Evolutionary conservation across 2,329 filamentous ascomycete species (phyloP).

Genomic region (Sclerotinia sclerotiorum): DNA sequence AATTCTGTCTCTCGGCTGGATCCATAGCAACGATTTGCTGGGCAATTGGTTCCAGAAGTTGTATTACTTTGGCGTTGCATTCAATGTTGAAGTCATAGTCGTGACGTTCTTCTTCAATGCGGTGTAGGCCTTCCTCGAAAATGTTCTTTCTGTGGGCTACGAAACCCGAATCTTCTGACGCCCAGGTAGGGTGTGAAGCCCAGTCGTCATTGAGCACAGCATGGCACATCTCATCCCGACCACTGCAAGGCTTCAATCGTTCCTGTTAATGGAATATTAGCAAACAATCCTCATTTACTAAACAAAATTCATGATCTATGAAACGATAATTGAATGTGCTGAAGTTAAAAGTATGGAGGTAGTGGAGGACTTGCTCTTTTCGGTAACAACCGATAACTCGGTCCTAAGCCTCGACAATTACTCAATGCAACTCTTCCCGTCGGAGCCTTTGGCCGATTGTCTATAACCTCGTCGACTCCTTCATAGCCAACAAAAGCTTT

Average conservation of each 20-base stretch:
- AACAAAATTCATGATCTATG: background rate
- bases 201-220: conserved; percentile 95
- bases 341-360: conserved; percentile 1
- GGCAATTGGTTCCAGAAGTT: conserved; percentile 90
- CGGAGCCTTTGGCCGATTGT: conserved; percentile 74
- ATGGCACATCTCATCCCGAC: conserved; percentile 90
- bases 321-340: background rate
- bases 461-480: conserved; percentile 72
- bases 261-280: conserved; percentile 51
- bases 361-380: conserved; percentile 59
- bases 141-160: conserved; percentile 97
- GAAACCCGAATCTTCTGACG: conserved; percentile 95
- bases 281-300: background rate
- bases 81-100: conserved; percentile 99
- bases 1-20: conserved; percentile 68
- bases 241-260: conserved; percentile 86
- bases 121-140: conserved; percentile 89
- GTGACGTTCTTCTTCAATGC: conserved; percentile 96
- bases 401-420: conserved; percentile 92
- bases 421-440: conserved; percentile 84
- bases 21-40: conserved; percentile 84
- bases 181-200: conserved; percentile 98
- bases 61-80: conserved; percentile 89
- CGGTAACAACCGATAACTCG: conserved; percentile 89
- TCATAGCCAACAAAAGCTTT: conserved; percentile 80